Percentiles rank a stretch among this genome's conserved stretches.
phyloP scores from a whole-genome alignment of 768 basidiomycete species.

The Collybiopsis luxurians region DNA sequence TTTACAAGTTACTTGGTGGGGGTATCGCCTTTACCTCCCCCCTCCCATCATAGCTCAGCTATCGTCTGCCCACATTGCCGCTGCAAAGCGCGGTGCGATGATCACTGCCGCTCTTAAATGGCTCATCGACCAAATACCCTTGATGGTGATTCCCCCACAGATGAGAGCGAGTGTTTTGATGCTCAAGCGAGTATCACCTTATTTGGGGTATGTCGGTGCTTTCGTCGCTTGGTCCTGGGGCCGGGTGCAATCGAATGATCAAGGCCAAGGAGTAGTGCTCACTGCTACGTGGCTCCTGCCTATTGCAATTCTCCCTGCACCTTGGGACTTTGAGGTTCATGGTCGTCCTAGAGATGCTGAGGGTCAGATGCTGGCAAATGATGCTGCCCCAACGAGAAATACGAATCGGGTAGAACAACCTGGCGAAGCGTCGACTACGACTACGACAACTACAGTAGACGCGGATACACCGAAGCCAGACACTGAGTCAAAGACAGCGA shows the following conservation, averaged over 20 bases:
- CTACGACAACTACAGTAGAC: background rate
- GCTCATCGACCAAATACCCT: conserved; percentile 64
- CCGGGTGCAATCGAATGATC: conserved; percentile 62
- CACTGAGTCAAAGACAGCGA: background rate
- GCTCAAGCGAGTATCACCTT: conserved; percentile 61
- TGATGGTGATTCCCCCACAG: conserved; percentile 56
- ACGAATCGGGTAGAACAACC: background rate
- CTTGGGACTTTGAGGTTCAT: conserved; percentile 48
- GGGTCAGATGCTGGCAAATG: too few relatives aligned
- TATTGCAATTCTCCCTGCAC: conserved; percentile 69
- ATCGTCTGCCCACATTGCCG: conserved; percentile 59
- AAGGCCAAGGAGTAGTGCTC: conserved; percentile 78
- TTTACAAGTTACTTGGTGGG: conserved; percentile 77
- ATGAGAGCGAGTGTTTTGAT: conserved; percentile 54
- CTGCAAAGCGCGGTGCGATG: conserved; percentile 72
- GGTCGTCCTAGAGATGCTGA: conserved; percentile 3
- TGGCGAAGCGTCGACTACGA: background rate
- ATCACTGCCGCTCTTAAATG: conserved; percentile 73
- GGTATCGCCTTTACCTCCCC: conserved; percentile 74
- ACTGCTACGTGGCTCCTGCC: conserved; percentile 84
- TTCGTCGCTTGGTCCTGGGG: conserved; percentile 82
- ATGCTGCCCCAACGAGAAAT: background rate
- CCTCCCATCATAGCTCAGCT: conserved; percentile 69
- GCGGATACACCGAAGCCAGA: background rate
- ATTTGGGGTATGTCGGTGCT: conserved; percentile 68